These are phyloP conservation scores for Magnaporthales sp. DNA, from an alignment of 2,329 filamentous ascomycete species.

Conservation along the genomic window DNA sequence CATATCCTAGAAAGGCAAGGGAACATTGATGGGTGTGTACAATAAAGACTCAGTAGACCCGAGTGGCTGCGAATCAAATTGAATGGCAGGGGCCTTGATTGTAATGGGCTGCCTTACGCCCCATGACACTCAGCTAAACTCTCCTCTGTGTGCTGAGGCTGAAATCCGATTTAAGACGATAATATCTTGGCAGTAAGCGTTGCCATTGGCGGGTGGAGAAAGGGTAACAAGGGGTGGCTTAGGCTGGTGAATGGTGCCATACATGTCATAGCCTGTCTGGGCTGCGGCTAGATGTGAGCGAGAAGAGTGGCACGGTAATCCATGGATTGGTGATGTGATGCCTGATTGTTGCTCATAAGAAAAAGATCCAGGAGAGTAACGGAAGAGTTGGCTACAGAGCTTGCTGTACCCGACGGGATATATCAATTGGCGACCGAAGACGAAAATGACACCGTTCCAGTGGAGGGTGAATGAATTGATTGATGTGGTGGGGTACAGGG, in stretches of 20 bases:
- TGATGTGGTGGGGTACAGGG: background rate
- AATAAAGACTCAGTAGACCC: background rate
- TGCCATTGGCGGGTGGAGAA: background rate
- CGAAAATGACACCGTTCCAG: background rate
- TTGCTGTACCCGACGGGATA: background rate
- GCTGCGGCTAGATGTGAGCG: background rate
- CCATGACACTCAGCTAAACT: background rate
- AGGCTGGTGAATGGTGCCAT: background rate
- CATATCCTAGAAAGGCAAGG: background rate
- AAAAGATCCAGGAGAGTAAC: background rate
- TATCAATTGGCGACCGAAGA: background rate
- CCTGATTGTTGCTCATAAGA: background rate
- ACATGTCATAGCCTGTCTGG: background rate
- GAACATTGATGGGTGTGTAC: background rate
- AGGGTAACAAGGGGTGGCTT: background rate
- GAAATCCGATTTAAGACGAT: background rate
- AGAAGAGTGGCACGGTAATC: background rate
- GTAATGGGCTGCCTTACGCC: background rate
- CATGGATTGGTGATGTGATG: background rate
- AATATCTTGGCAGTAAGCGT: background rate
- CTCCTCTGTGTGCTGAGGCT: background rate
- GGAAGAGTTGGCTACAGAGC: background rate
- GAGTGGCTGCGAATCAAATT: background rate
- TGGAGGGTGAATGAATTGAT: background rate
- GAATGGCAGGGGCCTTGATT: background rate